phyloP scores from a whole-genome alignment of 805 yeast genomes.

The Pichia occidentalis region DNA sequence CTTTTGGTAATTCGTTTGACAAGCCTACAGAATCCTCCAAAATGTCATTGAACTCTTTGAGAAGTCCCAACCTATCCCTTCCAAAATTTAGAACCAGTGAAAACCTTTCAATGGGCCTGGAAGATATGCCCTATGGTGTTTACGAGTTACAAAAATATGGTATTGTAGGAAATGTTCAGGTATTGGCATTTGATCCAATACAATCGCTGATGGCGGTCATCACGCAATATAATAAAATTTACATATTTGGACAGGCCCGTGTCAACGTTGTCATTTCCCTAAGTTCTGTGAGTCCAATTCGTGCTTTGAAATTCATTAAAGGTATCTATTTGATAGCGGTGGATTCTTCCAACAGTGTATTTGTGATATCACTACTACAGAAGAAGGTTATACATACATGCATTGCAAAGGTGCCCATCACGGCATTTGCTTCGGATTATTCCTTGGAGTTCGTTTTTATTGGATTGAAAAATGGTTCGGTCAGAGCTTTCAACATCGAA shows the following conservation, averaged over 20 bases:
- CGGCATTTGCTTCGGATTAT: slow-evolving; percentile 74
- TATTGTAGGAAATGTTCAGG: slow-evolving; percentile 54
- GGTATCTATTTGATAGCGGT: slow-evolving; percentile 77
- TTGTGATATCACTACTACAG: slow-evolving; percentile 63
- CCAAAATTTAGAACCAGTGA: slow-evolving; percentile 16
- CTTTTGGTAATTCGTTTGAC: slow-evolving; percentile 9
- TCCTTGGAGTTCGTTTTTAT: slow-evolving; percentile 79
- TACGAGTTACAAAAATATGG: slow-evolving; percentile 43
- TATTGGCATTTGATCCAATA: slow-evolving; percentile 77
- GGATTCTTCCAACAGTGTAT: slow-evolving; percentile 52
- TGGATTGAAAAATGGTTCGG: slow-evolving; percentile 72
- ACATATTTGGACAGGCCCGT: slow-evolving; percentile 77
- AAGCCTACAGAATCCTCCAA: slow-evolving; percentile 2
- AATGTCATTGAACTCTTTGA: neutral
- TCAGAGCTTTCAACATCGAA: slow-evolving; percentile 74
- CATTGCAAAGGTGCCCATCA: slow-evolving; percentile 58
- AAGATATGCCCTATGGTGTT: slow-evolving; percentile 23
- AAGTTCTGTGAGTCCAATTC: slow-evolving; percentile 44
- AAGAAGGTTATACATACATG: slow-evolving; percentile 54
- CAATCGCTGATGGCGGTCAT: slow-evolving; percentile 82
- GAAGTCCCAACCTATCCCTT: slow-evolving; percentile 9
- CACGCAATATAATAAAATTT: slow-evolving; percentile 61
- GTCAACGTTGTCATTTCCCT: slow-evolving; percentile 64
- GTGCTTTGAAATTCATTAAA: slow-evolving; percentile 58
- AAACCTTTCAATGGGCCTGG: slow-evolving; percentile 29